Evolutionary conservation across 495 filamentous ascomycete species (phyloP).

Genomic region (Parachaetomium inaequale): DNA sequence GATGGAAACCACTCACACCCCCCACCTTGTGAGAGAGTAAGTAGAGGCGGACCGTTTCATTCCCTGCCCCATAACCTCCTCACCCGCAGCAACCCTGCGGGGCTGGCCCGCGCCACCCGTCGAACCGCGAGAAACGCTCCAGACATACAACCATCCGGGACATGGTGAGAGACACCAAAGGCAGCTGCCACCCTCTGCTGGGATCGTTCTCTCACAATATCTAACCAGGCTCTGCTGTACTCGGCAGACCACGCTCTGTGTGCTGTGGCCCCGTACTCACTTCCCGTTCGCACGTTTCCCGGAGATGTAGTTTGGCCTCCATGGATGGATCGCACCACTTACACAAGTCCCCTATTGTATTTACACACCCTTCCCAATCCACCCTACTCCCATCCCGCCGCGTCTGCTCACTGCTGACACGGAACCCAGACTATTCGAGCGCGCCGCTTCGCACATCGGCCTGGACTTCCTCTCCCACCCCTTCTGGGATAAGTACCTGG

Average conservation of each 20-base stretch:
- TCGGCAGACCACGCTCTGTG: conserved; percentile 38
- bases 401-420: conserved; percentile 51
- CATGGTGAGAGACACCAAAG: conserved; percentile 54
- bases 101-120: conserved; percentile 27
- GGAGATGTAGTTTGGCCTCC: conserved; percentile 45
- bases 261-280: conserved; percentile 44
- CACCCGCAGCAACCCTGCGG: conserved; percentile 38
- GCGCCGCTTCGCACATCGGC: conserved; percentile 78
- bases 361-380: conserved; percentile 50
- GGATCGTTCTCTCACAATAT: conserved; percentile 55
- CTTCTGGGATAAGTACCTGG: conserved; percentile 99
- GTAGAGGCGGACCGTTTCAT: conserved; percentile 69
- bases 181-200: conserved; percentile 45
- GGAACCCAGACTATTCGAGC: conserved; percentile 78
- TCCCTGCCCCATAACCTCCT: conserved; percentile 54
- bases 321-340: conserved; percentile 49
- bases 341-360: conserved; percentile 57
- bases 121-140: conserved; percentile 24
- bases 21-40: conserved; percentile 99
- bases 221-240: conserved; percentile 53
- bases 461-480: conserved; percentile 91
- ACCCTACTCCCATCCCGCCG: conserved; percentile 35
- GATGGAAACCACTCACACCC: conserved; percentile 90
- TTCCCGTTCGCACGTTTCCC: conserved; percentile 40
- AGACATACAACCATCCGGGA: conserved; percentile 33